A percentile compares a stretch with the other conserved stretches of the same genome.
Conservation (phyloP, 345 rosid species). For the Hibiscus syriacus region DNA sequence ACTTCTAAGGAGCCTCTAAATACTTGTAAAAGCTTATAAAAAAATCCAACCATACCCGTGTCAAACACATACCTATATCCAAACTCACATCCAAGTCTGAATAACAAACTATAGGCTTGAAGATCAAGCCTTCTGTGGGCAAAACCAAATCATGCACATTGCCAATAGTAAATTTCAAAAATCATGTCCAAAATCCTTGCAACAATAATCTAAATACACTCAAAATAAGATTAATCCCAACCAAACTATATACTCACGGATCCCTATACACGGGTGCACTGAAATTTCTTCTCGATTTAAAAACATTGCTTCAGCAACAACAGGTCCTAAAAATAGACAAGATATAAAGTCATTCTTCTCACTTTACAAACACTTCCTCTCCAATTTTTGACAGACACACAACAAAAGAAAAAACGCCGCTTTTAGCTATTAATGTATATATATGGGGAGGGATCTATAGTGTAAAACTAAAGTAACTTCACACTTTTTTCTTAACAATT, state of each 20-base stretch:
- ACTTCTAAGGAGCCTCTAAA: background rate
- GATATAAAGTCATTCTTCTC: background rate
- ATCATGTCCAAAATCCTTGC: background rate
- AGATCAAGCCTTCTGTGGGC: background rate
- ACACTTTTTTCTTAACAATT: too few species aligned
- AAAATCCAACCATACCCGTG: background rate
- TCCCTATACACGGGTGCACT: constrained; percentile 81
- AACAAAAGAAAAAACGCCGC: background rate
- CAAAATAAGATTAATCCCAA: background rate
- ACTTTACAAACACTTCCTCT: background rate
- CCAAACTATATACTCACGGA: constrained; percentile 40
- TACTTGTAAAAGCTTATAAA: background rate
- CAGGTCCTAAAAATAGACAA: constrained; percentile 55
- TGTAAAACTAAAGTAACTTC: too few species aligned
- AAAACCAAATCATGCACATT: background rate
- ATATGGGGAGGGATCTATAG: too few species aligned
- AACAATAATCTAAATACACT: background rate
- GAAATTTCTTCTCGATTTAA: constrained; percentile 82
- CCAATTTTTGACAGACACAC: background rate
- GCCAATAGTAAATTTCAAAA: background rate
- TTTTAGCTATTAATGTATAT: background rate
- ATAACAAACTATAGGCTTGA: background rate
- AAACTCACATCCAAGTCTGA: background rate
- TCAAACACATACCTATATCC: background rate
- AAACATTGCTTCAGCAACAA: constrained; percentile 95